Evolutionary conservation across 2,329 filamentous ascomycete genomes (phyloP).

Genomic region (Colletotrichum chrysophilum): DNA sequence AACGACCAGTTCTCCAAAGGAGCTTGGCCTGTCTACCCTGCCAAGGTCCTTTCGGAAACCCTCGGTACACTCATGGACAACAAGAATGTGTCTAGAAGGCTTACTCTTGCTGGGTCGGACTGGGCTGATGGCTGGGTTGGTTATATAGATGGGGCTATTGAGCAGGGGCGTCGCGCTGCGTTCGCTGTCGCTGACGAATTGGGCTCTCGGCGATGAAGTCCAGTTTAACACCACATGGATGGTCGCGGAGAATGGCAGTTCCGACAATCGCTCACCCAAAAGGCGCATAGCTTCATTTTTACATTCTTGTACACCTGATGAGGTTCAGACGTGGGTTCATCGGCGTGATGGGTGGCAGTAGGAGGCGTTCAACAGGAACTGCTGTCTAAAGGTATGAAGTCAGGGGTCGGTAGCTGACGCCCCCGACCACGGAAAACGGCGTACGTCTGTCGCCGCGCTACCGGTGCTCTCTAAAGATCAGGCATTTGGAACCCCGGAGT

Average conservation of each 20-base stretch:
- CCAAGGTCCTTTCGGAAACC: background rate
- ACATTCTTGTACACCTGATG: background rate
- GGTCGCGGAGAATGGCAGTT: background rate
- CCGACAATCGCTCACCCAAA: background rate
- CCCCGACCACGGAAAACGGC: background rate
- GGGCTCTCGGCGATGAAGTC: background rate
- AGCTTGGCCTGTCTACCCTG: background rate
- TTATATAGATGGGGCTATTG: background rate
- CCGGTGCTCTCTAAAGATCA: background rate
- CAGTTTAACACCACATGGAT: background rate
- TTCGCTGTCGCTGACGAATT: background rate
- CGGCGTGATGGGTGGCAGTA: background rate
- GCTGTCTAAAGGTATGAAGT: accelerated
- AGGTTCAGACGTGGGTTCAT: accelerated
- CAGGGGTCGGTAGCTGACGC: background rate
- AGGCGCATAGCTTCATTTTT: background rate
- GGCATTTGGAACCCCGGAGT: background rate
- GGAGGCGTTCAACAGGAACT: background rate
- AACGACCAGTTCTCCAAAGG: background rate
- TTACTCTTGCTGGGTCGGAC: background rate
- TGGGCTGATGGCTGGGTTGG: background rate
- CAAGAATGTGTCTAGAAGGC: background rate
- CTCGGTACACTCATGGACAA: background rate
- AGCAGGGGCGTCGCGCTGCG: background rate
- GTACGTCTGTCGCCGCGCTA: background rate